These are phyloP conservation scores for Thuja plicata DNA, from an alignment of 83 land plant species.

Conservation along the genomic window DNA sequence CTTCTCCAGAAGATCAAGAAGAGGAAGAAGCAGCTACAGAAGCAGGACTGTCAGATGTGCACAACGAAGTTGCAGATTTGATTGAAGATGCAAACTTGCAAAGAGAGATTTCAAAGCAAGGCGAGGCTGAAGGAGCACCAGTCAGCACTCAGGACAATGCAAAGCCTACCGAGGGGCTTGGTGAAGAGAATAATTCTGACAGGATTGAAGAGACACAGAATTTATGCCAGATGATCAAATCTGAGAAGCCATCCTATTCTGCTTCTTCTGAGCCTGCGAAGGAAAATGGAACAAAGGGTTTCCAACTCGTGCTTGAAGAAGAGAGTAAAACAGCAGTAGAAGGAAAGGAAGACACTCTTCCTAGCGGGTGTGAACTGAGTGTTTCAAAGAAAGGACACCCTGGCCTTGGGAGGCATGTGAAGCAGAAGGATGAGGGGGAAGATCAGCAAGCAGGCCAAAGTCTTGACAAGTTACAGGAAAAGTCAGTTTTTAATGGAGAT, in stretches of 20 bases:
- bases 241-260: neutral
- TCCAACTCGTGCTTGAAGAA: conserved; percentile 9
- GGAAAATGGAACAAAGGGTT: neutral
- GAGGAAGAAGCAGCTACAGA: neutral
- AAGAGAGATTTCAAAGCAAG: neutral
- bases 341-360: neutral
- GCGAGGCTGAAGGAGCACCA: neutral
- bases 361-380: neutral
- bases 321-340: neutral
- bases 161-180: neutral
- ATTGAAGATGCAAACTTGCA: neutral
- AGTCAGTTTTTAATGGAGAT: neutral
- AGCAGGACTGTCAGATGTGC: neutral
- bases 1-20: neutral
- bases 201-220: neutral
- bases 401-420: neutral
- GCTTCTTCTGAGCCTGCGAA: conserved; percentile 1
- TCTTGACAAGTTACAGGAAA: neutral
- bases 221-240: neutral
- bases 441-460: neutral
- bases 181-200: neutral
- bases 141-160: neutral
- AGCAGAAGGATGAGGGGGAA: neutral
- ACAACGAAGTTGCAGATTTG: neutral
- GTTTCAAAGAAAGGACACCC: neutral